phyloP scores from a whole-genome alignment of 164 flowering plant genomes.

The Echeveria elegans region DNA sequence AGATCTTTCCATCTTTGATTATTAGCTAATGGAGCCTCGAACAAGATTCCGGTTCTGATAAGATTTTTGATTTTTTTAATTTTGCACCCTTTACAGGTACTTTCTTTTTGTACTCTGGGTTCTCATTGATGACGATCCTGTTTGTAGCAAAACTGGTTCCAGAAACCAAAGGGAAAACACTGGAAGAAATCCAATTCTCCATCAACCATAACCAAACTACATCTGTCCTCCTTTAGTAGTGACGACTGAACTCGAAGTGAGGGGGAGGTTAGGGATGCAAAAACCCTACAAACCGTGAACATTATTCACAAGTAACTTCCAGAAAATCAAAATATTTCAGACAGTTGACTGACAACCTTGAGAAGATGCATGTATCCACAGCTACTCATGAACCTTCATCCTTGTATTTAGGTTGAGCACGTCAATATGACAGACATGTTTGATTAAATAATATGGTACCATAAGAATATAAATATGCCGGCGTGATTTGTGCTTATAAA shows the following conservation, averaged over 20 bases:
- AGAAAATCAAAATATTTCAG: neutral
- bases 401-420: neutral
- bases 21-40: too few relatives aligned
- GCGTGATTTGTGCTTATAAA: neutral
- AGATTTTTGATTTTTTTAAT: too few relatives aligned
- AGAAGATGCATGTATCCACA: neutral
- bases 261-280: neutral
- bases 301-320: neutral
- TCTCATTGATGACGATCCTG: conserved; percentile 26
- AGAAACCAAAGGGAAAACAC: too few relatives aligned
- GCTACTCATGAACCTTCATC: neutral
- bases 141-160: too few relatives aligned
- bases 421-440: neutral
- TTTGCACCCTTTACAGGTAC: too few relatives aligned
- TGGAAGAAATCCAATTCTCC: conserved; percentile 51
- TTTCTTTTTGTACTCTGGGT: conserved; percentile 33
- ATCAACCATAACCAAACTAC: conserved; percentile 10
- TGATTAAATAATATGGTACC: neutral
- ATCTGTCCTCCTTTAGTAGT: conserved; percentile 2
- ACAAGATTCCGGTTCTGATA: too few relatives aligned
- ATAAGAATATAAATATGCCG: neutral
- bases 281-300: neutral
- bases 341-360: neutral
- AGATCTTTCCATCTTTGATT: too few relatives aligned
- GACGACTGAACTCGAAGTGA: neutral